Base-by-base conservation (phyloP, 768 basidiomycete species). In the Boletus huronensis region DNA sequence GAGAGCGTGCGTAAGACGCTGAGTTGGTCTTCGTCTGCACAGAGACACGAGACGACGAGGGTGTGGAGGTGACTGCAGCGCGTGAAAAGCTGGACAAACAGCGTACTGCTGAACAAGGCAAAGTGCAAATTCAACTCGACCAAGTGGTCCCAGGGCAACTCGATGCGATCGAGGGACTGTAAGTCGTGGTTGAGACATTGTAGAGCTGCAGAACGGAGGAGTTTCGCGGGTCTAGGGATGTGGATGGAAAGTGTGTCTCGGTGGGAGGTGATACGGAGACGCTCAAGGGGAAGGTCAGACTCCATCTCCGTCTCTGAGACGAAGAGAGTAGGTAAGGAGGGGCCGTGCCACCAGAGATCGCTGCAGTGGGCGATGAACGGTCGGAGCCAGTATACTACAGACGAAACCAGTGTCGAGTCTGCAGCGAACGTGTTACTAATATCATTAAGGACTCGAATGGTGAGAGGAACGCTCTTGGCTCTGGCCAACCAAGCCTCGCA, bases 281-380 rank as follows among this genome's bases (percentile, higher is more conserved):
- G 64, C n/a, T 59, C 47, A 14, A 71, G 55, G 41, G 50, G 48
- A 3, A 56, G 48, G 41, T 45, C 34, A 0, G 36, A 17, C 10
- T 28, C 44, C 5, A 21, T 34, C 7, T 45, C 45, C 2, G 38
- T 3, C 3, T 52, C 54, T 21, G 58, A 17, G 32, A 50, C 39
- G 25, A 72, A 60, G 5, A 69, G 40, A 2, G 52, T 43, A 21
- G 59, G 60, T 7, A 72, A 17, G 29, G 58, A 60, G 10, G 70
- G 61, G 0, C 69, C 69, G n/a, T 70, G 60, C 69, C 66, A 70
- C 69, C 70, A 70, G 19, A 70, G 54, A 44, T 72, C 69, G 8
- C 31, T 32, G 41, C 63, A 70, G 6, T 49, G 61, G n/a, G 42
- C 9, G 31, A 70, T 41, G 40, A 68, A 38, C 2, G 55, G 66